A percentile compares a stretch with the other conserved stretches of the same genome.
These are phyloP conservation scores for Endotrypanum monterogeii DNA, from an alignment of 208 protist species.

Conservation along the genomic window DNA sequence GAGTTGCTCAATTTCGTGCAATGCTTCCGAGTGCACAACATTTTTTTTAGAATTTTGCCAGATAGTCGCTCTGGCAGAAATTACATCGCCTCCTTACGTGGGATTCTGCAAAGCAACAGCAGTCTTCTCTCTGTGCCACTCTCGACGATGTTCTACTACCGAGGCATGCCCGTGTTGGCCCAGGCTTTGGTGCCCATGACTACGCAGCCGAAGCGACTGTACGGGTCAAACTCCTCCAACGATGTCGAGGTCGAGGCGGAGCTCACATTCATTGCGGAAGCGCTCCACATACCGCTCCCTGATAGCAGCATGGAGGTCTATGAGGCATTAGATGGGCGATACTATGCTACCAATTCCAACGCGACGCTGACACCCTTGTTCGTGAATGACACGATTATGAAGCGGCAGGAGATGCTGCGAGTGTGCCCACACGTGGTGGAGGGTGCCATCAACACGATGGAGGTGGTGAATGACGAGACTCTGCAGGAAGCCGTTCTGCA, in stretches of 20 bases:
- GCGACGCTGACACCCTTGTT: constrained; percentile 76
- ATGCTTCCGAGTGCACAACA: constrained; percentile 83
- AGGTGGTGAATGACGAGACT: constrained; percentile 38
- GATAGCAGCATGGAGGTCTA: constrained; percentile 75
- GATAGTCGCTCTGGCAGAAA: constrained; percentile 85
- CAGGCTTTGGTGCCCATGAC: constrained; percentile 87
- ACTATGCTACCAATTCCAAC: constrained; percentile 81
- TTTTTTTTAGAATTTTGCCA: constrained; percentile 87
- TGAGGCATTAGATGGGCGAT: constrained; percentile 76
- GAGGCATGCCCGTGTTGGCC: constrained; percentile 85
- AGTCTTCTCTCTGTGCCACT: constrained; percentile 79
- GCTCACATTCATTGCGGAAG: constrained; percentile 71
- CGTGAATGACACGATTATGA: constrained; percentile 74
- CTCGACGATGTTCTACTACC: constrained; percentile 83
- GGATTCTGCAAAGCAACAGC: constrained; percentile 72
- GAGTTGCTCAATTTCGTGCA: constrained; percentile 80
- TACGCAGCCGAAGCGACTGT: constrained; percentile 52
- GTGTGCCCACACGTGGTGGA: constrained; percentile 50
- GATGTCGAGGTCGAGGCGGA: constrained; percentile 76
- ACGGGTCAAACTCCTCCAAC: constrained; percentile 60
- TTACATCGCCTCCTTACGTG: constrained; percentile 79
- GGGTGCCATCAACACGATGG: constrained; percentile 58
- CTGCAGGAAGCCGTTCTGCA: constrained; percentile 49
- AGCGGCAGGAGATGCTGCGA: constrained; percentile 78
- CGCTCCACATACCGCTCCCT: constrained; percentile 71